Base-by-base conservation (phyloP, 495 filamentous ascomycete genomes). In the Aspergillus sclerotiicarbonarius region DNA sequence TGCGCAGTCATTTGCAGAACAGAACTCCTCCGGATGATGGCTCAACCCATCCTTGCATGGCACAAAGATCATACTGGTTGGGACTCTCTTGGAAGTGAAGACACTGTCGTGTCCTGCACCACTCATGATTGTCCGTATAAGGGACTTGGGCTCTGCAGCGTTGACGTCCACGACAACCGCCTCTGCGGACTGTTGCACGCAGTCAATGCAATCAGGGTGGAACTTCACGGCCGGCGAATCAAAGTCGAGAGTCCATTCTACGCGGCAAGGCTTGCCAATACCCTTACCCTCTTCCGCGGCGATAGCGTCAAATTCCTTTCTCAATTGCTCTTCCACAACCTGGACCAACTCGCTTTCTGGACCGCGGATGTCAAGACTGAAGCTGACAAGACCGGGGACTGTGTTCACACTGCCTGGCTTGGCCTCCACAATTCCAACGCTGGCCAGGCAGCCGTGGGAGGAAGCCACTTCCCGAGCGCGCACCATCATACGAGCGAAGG, bases 381-480 rank as follows among this genome's bases (percentile, higher is more conserved):
- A 91, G 39, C 77, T 78, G 35, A 90, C 89, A 9, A 69, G 64
- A 0, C 87, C 87, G 0, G 89, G 88, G 3, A 92, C 86, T 0
- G 90, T 92, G 68, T 92, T 92, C 16, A 87, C 88, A 56, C 78
- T 84, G 7, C 87, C 86, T 0, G 87, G 87, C 35, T 77, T 82
- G 10, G 85, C 76, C 16, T 79, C 85, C 33, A 92, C 63, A 49
- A 92, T 89, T 0, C 88, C 90, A 3, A 88, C 89, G 8, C 84
- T 88, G 13, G 87, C 90, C 4, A 91, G 70, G 16, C 82, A 85
- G 4, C 75, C 74, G 45, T 71, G 61, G 8, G 70, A 68, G 2
- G 78, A 78, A 13, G 89, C 89, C 1, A 85, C 72, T 47, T 82
- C 81, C 63, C 88, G 85, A 0, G 83, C 81, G 51, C 83, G 79